Conservation (phyloP, 148 eudicot species). For the Silene uniflora region DNA sequence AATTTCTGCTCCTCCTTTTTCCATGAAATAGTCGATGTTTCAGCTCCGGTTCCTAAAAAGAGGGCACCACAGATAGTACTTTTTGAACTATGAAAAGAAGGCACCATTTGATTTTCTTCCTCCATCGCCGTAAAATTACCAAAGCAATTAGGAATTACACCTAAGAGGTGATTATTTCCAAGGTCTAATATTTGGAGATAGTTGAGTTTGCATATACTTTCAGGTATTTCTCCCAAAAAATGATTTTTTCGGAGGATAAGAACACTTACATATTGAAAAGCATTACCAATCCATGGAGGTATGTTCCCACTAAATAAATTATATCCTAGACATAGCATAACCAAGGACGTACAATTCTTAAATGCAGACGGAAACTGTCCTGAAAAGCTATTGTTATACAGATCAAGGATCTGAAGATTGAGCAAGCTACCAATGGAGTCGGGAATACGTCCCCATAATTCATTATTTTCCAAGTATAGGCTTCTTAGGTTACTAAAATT, state of each 20-base stretch:
- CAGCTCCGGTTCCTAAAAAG: no score
- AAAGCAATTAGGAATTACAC: conserved; percentile 17
- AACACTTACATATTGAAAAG: background rate
- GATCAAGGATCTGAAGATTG: background rate
- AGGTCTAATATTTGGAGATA: conserved; percentile 20
- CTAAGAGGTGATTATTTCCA: conserved; percentile 11
- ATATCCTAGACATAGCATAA: conserved; percentile 2
- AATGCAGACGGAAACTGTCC: background rate
- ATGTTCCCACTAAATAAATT: conserved; percentile 14
- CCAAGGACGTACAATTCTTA: background rate
- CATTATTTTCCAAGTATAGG: conserved; percentile 14
- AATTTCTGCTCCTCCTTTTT: conserved; percentile 15
- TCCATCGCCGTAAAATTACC: conserved; percentile 9
- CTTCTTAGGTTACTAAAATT: background rate
- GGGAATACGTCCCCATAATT: conserved; percentile 5
- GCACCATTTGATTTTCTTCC: no score
- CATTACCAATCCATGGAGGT: conserved; percentile 13
- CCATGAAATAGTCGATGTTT: conserved; percentile 13
- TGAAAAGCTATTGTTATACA: conserved; percentile 14
- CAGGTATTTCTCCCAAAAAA: conserved; percentile 8
- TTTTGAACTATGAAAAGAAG: no score
- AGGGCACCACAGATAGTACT: no score
- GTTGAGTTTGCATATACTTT: conserved; percentile 12
- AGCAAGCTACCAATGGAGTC: conserved; percentile 11
- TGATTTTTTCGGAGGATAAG: conserved; percentile 14